Evolutionary conservation across 805 yeast species (phyloP).

Genomic region (Saccharomycopsis capsularis): DNA sequence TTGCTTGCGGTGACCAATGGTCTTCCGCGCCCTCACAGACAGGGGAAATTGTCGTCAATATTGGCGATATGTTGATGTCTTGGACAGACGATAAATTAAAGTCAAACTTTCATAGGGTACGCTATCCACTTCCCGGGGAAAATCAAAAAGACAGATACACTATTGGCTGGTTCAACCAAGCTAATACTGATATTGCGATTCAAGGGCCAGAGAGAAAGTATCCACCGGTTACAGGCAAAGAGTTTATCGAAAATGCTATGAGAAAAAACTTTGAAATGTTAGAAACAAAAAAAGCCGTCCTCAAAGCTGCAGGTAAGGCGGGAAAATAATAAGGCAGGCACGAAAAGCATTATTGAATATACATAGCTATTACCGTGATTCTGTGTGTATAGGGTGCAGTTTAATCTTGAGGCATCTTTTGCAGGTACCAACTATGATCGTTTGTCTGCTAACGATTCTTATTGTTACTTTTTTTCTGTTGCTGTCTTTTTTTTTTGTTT

Average conservation of each 20-base stretch:
- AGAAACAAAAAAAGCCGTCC: constrained; percentile 1
- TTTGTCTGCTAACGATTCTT: too few species aligned
- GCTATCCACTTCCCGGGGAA: constrained; percentile 28
- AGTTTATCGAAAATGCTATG: constrained; percentile 32
- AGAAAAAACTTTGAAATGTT: constrained; percentile 25
- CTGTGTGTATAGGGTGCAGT: too few species aligned
- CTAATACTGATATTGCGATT: constrained; percentile 29
- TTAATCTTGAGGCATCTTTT: too few species aligned
- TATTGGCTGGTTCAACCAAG: constrained; percentile 33
- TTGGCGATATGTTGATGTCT: constrained; percentile 35
- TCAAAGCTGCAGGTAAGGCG: too few species aligned
- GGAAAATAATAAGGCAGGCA: too few species aligned
- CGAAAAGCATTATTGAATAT: too few species aligned
- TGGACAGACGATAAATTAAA: constrained; percentile 32
- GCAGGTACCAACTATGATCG: too few species aligned
- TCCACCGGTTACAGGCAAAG: constrained; percentile 28
- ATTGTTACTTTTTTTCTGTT: too few species aligned
- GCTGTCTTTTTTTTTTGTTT: too few species aligned
- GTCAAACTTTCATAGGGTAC: constrained; percentile 32
- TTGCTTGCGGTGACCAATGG: constrained; percentile 32
- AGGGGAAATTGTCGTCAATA: constrained; percentile 32
- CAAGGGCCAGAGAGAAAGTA: constrained; percentile 28
- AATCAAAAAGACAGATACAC: constrained; percentile 29
- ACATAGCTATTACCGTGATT: too few species aligned
- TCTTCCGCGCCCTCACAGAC: constrained; percentile 30